Evolutionary conservation across 306 rosid genomes (phyloP).

Genomic region (Vigna radiata): DNA sequence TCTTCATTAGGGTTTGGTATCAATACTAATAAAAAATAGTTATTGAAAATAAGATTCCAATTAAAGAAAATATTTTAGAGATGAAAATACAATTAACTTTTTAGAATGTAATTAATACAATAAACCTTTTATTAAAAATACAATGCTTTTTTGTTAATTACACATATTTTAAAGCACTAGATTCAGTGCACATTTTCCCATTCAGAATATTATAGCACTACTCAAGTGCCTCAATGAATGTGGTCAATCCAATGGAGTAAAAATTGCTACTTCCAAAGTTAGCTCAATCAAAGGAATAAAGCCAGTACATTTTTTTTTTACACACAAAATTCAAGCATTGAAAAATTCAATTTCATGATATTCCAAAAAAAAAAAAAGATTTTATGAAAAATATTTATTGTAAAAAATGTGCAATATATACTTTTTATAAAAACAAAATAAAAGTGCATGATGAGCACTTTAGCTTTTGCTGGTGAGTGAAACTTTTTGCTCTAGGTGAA

Average conservation of each 20-base stretch:
- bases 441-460: not conserved
- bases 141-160: no score
- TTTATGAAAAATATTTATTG: no score
- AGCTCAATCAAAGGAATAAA: no score
- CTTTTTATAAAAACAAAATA: not conserved
- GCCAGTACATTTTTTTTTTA: not conserved
- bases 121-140: no score
- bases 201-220: not conserved
- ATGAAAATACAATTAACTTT: no score
- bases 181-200: not conserved
- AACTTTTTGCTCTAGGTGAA: slow-evolving; percentile 8
- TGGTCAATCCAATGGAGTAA: not conserved
- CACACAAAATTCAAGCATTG: not conserved
- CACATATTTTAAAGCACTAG: not conserved
- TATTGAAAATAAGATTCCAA: no score
- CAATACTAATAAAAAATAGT: no score
- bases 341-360: not conserved
- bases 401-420: not conserved
- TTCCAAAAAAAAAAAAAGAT: no score
- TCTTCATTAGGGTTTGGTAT: no score
- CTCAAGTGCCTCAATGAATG: not conserved
- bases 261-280: not conserved
- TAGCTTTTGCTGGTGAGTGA: slow-evolving; percentile 7
- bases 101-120: no score
- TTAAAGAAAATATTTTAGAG: no score